Conservation (phyloP, 768 basidiomycete species). For the Panaeolus papilionaceus region DNA sequence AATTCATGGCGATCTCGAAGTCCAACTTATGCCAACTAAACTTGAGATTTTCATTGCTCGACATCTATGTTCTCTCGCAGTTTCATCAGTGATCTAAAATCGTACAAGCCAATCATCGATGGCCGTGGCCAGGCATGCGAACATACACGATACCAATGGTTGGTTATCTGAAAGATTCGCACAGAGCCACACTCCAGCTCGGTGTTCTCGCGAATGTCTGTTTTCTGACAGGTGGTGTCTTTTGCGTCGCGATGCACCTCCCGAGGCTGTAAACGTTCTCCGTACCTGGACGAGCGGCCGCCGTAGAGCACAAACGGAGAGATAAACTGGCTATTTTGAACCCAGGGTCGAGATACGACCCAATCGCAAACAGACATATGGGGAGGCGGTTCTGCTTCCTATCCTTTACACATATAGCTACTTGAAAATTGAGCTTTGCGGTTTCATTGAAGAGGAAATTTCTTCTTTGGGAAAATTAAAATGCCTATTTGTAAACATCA, state of each 20-base stretch:
- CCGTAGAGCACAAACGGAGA: background rate
- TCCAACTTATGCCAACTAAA: background rate
- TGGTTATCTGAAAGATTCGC: background rate
- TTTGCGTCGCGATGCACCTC: background rate
- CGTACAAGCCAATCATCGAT: background rate
- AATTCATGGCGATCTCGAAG: no score
- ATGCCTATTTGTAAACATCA: background rate
- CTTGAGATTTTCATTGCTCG: background rate
- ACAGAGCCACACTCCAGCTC: background rate
- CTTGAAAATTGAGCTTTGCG: background rate
- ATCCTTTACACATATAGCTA: background rate
- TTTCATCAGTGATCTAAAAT: background rate
- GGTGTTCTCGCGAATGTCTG: background rate
- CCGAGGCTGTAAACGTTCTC: background rate
- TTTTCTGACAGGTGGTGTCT: background rate
- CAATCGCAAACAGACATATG: background rate
- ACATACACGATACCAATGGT: background rate
- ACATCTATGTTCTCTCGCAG: background rate
- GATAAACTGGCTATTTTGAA: background rate
- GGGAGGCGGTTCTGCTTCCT: no score
- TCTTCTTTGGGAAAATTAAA: background rate
- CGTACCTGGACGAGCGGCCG: constrained; percentile 5
- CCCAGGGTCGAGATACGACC: background rate
- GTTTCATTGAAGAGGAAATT: background rate
- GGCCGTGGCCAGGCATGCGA: background rate